Evolutionary conservation across 257 asterid species (phyloP), one percentile per base, ranked within the genome.

Genomic region (Salvia splendens): DNA sequence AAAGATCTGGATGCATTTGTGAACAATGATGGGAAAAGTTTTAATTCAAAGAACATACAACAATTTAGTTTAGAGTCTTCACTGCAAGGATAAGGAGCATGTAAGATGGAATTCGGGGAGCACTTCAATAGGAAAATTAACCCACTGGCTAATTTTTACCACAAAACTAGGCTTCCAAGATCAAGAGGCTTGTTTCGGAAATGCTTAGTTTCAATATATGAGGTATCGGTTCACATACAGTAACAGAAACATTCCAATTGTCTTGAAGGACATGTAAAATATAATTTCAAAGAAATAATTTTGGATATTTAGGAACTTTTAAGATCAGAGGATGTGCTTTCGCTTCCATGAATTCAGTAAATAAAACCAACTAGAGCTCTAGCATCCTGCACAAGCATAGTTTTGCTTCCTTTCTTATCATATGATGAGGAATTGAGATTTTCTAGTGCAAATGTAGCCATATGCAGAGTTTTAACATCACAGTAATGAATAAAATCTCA

Each of bases 341-440:
- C 35, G 17, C 24, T 60, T 47, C 62, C 30, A 32, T 69, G 60
- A 30, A 36, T 68, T 38, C 28, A 46, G 68, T 16, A 24, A 38
- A 53, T 52, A 28, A 54, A 68, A 41, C 60, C 60, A 64, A 33
- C 42, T 20, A 36, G 47, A 63, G 69, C 73, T 50, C 56, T 9
- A 70, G 55, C 45, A 70, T 61, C 61, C 52, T 55, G 46, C 76
- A 76, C 45, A 61, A 48, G 38, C 67, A 66, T 38, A 24, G 30
- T 41, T 14, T 59, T 53, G 69, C 35, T 73, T 66, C 17, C 33
- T 62, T 59, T 40, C 35, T 60, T 36, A 17, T 40, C 65, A 15
- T 15, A 15, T 33, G 9, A 38, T 12, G 9, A 38, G 65, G 3
- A 40, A 60, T 5, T 43, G 20, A 24, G 48, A 58, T 40, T 58